Percentiles rank a stretch among this genome's conserved stretches.
phyloP scores from a whole-genome alignment of 2,329 filamentous ascomycete genomes.

The Thielaviopsis euricoi region DNA sequence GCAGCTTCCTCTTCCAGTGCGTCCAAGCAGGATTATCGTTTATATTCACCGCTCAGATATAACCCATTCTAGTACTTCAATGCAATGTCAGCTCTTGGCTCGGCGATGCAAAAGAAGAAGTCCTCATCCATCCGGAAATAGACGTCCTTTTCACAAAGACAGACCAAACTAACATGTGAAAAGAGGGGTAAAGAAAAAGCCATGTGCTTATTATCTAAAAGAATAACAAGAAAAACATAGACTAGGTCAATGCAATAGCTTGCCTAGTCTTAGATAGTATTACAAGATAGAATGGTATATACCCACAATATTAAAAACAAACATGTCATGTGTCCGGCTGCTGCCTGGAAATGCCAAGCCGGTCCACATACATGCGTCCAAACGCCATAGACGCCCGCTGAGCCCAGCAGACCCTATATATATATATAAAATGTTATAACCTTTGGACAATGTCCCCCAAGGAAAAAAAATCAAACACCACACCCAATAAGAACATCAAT shows the following conservation, averaged over 20 bases:
- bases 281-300: not conserved
- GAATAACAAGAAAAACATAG: no score
- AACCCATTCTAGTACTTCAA: no score
- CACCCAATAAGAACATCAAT: slow-evolving; percentile 19
- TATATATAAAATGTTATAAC: no score
- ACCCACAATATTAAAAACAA: not conserved
- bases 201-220: not conserved
- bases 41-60: no score
- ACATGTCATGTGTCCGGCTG: not conserved
- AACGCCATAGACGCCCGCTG: not conserved
- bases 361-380: not conserved
- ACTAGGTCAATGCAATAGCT: not conserved
- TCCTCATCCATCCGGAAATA: no score
- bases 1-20: no score
- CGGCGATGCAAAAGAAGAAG: no score
- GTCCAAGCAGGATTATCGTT: no score
- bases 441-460: not conserved
- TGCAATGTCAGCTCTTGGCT: no score
- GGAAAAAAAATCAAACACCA: not conserved
- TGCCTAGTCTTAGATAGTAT: not conserved
- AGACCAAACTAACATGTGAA: no score
- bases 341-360: not conserved
- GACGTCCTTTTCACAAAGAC: no score
- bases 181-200: not conserved
- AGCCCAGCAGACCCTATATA: not conserved